Conservation (phyloP, 2,329 filamentous ascomycete genomes). For the Cladobotryum mycophilum region DNA sequence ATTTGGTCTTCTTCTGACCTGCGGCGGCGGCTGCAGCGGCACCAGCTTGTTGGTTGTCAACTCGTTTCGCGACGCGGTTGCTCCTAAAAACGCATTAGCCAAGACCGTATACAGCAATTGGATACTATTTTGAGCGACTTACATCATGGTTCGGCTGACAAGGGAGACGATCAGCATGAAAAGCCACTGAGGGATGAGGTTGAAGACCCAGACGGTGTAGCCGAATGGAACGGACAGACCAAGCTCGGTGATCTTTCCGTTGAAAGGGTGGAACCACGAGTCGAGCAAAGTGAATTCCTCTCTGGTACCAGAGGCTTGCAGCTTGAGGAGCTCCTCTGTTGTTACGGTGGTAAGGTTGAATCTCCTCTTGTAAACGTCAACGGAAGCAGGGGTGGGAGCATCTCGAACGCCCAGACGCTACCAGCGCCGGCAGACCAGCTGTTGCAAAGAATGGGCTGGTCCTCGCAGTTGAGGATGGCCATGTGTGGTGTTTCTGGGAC, state of each 20-base stretch:
- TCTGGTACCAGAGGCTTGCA: slow-evolving; percentile 47
- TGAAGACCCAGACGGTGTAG: slow-evolving; percentile 62
- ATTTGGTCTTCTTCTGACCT: background rate
- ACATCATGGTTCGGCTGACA: slow-evolving; percentile 70
- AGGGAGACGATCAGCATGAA: slow-evolving; percentile 74
- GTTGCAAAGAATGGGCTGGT: slow-evolving; percentile 69
- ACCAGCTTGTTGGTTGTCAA: background rate
- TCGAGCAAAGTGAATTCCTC: slow-evolving; percentile 46
- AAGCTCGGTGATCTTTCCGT: slow-evolving; percentile 58
- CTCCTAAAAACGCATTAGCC: background rate
- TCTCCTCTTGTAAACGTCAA: slow-evolving; percentile 58
- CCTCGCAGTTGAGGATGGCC: slow-evolving; percentile 66
- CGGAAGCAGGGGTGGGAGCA: slow-evolving; percentile 57
- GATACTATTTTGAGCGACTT: slow-evolving; percentile 33
- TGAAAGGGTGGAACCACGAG: slow-evolving; percentile 70
- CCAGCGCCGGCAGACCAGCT: slow-evolving; percentile 61
- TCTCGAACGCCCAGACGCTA: slow-evolving; percentile 59
- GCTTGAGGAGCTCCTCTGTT: slow-evolving; percentile 53
- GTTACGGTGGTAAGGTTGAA: slow-evolving; percentile 66
- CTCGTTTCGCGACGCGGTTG: background rate
- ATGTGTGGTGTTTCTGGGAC: slow-evolving; percentile 59
- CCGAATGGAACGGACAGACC: slow-evolving; percentile 58
- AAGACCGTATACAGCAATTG: background rate
- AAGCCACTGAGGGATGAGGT: slow-evolving; percentile 64
- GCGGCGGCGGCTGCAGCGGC: background rate